Base-by-base conservation (phyloP, 2,329 filamentous ascomycete genomes). In the Colletotrichum phormii region DNA sequence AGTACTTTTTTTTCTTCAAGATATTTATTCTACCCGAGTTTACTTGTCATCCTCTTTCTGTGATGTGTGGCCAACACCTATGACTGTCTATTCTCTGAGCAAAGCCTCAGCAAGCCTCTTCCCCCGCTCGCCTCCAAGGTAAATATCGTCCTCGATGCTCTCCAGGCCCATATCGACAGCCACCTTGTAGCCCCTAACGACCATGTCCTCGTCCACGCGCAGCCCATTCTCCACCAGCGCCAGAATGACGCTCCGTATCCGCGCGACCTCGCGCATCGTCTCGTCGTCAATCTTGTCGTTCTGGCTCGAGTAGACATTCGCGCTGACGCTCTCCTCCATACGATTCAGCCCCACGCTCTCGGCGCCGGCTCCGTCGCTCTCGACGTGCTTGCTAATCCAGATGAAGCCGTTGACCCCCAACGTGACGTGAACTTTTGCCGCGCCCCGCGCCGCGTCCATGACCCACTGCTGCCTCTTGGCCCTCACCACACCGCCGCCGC, bases 331-430 rank as follows among this genome's bases (percentile, higher is more conserved):
- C 84, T 99, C 97, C 81, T 98, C 97, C 81, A 98, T 89, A 76
- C 94, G 90, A 65, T 95, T 97, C 78, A 98, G 94, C 85, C 90
- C 80, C 18, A 95, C 93, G 85, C 89, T 76, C 8, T 79, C 80
- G n/a, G 82, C 81, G n/a, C 42, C 42, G 15, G 85, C 84, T 29
- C 26, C 26, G n/a, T 88, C 87, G 46, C 88, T 89, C 76, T 94
- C 91, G 8, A 93, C 85, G 78, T 97, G 95, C 84, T 94, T 95
- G 82, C 92, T 92, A 79, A 98, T 95, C 93, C 95, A 99, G 71
- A 98, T 95, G 81, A 97, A 98, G 1, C 97, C 97, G 79, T 99
- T 99, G 51, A 99, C 97, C 2, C 97, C 97, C 1, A 99, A 87
- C 64, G 98, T 89, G 8, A 98, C 91, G 80, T 98, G 94, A 33